Evolutionary conservation across 768 basidiomycete species (phyloP).

Genomic region (Lentinula detonsa): DNA sequence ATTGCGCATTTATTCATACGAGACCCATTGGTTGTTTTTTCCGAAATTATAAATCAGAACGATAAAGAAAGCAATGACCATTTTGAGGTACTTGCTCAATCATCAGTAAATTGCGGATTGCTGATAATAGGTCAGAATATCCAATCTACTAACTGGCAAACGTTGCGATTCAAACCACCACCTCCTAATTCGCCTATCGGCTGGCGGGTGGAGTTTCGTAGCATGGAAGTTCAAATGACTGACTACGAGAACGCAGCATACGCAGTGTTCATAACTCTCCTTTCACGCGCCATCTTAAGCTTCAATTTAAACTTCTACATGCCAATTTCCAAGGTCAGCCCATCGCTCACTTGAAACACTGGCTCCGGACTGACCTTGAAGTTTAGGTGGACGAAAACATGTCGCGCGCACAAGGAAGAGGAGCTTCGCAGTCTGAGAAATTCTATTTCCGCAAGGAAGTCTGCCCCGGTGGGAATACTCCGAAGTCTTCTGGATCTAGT

Average conservation of each 20-base stretch:
- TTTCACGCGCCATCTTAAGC: constrained; percentile 88
- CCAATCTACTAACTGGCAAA: constrained; percentile 99
- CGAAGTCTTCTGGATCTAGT: constrained; percentile 30
- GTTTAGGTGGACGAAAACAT: constrained; percentile 94
- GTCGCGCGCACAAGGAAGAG: constrained; percentile 79
- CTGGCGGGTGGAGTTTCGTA: constrained; percentile 97
- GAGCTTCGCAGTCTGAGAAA: constrained; percentile 65
- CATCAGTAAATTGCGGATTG: neutral
- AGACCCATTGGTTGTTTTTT: constrained; percentile 93
- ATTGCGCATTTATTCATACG: constrained; percentile 95
- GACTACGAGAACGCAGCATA: constrained; percentile 99
- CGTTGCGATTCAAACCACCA: constrained; percentile 96
- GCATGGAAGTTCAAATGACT: constrained; percentile 98
- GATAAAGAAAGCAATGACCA: constrained; percentile 86
- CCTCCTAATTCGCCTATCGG: constrained; percentile 90
- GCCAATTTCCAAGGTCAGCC: constrained; percentile 85
- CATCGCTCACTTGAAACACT: neutral
- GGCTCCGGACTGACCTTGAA: neutral
- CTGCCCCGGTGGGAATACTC: constrained; percentile 48
- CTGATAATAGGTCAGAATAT: constrained; percentile 59
- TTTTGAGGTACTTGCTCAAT: constrained; percentile 65
- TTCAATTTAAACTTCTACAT: constrained; percentile 94
- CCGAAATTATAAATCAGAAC: constrained; percentile 90
- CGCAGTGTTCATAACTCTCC: constrained; percentile 87
- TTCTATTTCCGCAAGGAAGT: constrained; percentile 91